Evolutionary conservation across 2,329 filamentous ascomycete genomes (phyloP), one percentile per base, ranked within the genome.

Genomic region (Celoporthe dispersa): DNA sequence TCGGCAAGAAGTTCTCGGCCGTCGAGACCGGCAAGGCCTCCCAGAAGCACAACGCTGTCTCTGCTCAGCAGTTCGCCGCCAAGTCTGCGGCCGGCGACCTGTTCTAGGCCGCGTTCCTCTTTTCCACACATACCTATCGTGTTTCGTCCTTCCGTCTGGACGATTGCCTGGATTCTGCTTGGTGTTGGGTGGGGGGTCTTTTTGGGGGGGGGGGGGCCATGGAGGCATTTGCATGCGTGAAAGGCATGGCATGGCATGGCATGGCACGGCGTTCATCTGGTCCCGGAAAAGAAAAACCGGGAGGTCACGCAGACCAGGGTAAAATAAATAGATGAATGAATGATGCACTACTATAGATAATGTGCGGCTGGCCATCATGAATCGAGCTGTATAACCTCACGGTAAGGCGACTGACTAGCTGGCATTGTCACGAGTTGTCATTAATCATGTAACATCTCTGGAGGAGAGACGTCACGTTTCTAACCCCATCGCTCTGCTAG

Each of bases 1-100:
- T 95, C 1, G 93, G 94, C 59, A 90, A 89, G 76, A 97, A 94
- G 80, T 93, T 91, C 74, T 79, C 82, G 41, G 80, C 90, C 16
- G 81, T 92, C 16, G 90, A 91, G 71, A 66, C 73, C 1, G 75
- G 77, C 33, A 81, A 78, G 73, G 66, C 33, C 12, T 31, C 59
- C 33, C 77, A 76, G 63, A 35, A 74, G 48, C 71, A 71, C 70
- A 69, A 2, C 71, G 76, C 77, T 8, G 77, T 72, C 33, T 5
- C 9, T 63, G 60, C 74, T 61, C 69, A 75, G 73, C 70, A 66
- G 9, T 63, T 44, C 35, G 68, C 68, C 33, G 37, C 68, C 44
- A 53, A 70, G 48, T 63, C 70, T 19, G 44, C 59, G n/a, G 68
- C 65, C 19, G 70, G 70, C 51, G 70, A 70, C 33, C 39, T 72